These are phyloP conservation scores for Rhizophora apiculata DNA, from an alignment of 345 rosid genomes.

Conservation along the genomic window DNA sequence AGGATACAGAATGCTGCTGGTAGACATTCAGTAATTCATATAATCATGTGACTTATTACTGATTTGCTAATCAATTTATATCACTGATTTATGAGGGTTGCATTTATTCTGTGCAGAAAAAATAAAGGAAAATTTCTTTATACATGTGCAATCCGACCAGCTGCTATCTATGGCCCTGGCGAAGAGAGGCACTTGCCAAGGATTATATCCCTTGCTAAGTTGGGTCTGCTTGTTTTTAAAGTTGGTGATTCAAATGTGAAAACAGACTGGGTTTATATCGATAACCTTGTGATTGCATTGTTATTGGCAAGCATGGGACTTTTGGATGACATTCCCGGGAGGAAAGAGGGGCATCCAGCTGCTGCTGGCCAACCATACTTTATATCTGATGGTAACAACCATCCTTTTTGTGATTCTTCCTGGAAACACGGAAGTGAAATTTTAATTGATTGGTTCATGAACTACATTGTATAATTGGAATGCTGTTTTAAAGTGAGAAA, in stretches of 20 bases:
- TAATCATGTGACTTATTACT: neutral
- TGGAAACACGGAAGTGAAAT: conserved; percentile 1
- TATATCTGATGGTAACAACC: conserved; percentile 78
- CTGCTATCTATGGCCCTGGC: conserved; percentile 93
- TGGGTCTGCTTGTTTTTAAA: conserved; percentile 61
- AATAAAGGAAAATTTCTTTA: conserved; percentile 50
- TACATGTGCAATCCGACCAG: conserved; percentile 86
- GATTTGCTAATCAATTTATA: neutral
- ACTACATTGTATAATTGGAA: neutral
- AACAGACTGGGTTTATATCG: conserved; percentile 83
- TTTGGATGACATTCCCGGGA: conserved; percentile 74
- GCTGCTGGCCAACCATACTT: conserved; percentile 96
- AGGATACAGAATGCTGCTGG: neutral
- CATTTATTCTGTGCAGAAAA: conserved; percentile 40
- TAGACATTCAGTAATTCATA: neutral
- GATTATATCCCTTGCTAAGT: conserved; percentile 61
- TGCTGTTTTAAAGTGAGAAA: neutral
- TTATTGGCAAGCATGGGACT: conserved; percentile 90
- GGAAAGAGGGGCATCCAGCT: conserved; percentile 55
- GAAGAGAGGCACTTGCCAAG: conserved; percentile 94
- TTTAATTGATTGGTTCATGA: neutral
- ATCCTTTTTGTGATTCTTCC: neutral
- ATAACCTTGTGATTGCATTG: conserved; percentile 79
- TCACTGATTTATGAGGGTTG: neutral
- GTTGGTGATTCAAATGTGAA: conserved; percentile 69